Base-by-base conservation (phyloP, 2,329 filamentous ascomycete species). In the Fusarium sp. region DNA sequence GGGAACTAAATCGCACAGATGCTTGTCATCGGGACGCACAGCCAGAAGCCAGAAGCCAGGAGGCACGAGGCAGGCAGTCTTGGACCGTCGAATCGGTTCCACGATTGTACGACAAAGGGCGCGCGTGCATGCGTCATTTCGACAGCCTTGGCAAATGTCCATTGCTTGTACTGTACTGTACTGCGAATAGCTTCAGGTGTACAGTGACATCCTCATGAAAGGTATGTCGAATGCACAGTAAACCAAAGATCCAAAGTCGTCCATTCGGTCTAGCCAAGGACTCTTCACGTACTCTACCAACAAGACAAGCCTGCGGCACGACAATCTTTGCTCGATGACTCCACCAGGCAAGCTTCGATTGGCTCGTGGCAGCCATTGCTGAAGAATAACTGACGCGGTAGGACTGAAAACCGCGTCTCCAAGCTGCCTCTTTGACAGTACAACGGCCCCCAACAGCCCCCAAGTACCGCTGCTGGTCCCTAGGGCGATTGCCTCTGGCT, bases 1-100 rank as follows among this genome's bases (percentile, higher is more conserved):
- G 66, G 66, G 66, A 69, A 38, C 66, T 69, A 68, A 62, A 53
- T 53, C 35, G 53, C 37, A 67, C 53, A 65, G 45, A 63, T 56
- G 52, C 47, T 25, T 56, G 58, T 60, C 58, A 56, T 38, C 17
- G 41, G 55, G 46, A 52, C 27, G 50, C 55, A 59, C 58, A 44
- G 43, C n/a, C n/a, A 57, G 19, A 19, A 19, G 19, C 19, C 19
- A 23, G 15, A 43, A 43, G 17, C 41, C 32, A 52, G 53, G 53
- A 57, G 42, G 27, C 13, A 19, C 14, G 23, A 41, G 27, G 9
- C 38, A 41, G 23, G 23, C 23, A 25, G 23, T 25, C 23, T 5
- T 25, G 23, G 8, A 25, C 23, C 39, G 27, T 44, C 44, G 13
- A 27, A 13, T 50, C 27, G 32, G 17, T 42, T 44, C 36, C 38